Base-by-base conservation (phyloP, 345 rosid species). In the Moringa oleifera region DNA sequence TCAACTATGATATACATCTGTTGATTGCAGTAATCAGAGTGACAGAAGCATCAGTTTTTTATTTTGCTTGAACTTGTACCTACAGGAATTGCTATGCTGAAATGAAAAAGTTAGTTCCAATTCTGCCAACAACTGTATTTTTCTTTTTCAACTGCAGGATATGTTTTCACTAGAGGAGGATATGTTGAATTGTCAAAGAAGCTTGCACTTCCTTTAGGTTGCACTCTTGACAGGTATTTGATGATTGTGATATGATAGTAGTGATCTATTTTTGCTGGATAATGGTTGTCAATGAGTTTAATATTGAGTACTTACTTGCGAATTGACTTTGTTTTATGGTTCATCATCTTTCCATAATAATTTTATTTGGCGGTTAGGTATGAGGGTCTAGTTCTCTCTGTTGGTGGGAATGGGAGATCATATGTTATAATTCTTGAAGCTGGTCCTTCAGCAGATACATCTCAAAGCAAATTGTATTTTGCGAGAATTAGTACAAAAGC, bases 321-420 rank as follows among this genome's bases (percentile, higher is more conserved):
- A 62, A 45, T 18, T 25, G 33, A 18, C 9, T 37, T 25, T 4
- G 58, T 57, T 18, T 18, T 18, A 69, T 11, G 57, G 18, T 63
- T 66, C 51, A 25, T 55, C 24, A 8, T 2, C 20, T 16, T 68
- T 64, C 53, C 15, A 17, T 24, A 11, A 53, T 47, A 13, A 19
- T 28, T 11, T 55, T 21, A n/a, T 73, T 57, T 59, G 45, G 37
- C 67, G 75, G 51, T 62, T 71, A 89, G 98, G 81, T 85, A 85
- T 65, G 99, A 94, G 72, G 99, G 99, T 61, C 81, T 86, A 58
- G 88, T 94, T 55, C 83, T 94, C 25, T 94, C 99, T 51, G 86
- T 90, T 63, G 99, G 99, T 51, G 99, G 99, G 62, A 94, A 94
- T 61, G 99, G 97, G 71, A 86, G 99, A 76, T 81, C 99, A 1